Evolutionary conservation across 2,329 filamentous ascomycete species (phyloP).

Genomic region (Bretziella fagacearum): DNA sequence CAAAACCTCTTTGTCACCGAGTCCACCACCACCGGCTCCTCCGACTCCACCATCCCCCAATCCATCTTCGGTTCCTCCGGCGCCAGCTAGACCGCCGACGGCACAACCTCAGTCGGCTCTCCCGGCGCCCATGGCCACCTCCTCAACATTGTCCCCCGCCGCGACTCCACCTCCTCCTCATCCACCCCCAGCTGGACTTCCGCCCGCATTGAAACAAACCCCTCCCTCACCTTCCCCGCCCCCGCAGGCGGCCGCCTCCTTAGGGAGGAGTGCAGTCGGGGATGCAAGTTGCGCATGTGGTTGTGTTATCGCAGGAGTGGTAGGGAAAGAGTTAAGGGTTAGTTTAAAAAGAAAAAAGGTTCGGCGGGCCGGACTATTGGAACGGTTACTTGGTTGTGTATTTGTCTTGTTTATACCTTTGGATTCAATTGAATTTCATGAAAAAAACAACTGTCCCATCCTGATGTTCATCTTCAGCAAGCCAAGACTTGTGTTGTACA

Average conservation of each 20-base stretch:
- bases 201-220: constrained; percentile 26
- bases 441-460: no score
- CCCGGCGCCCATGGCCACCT: background rate
- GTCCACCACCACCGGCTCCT: no score
- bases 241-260: constrained; percentile 22
- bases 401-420: no score
- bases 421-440: no score
- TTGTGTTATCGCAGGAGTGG: constrained; percentile 4
- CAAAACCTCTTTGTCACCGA: constrained; percentile 25
- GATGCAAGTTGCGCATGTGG: constrained; percentile 27
- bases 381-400: no score
- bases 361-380: background rate
- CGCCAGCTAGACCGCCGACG: background rate
- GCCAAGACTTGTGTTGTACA: no score
- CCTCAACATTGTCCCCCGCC: constrained; percentile 12
- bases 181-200: constrained; percentile 25
- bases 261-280: constrained; percentile 20
- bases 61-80: background rate
- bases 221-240: constrained; percentile 23
- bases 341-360: no score
- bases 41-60: background rate
- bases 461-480: no score
- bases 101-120: background rate
- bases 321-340: background rate
- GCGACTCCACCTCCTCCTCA: no score